phyloP scores from a whole-genome alignment of 2,329 filamentous ascomycete species.

The Fusarium fujikuroi region DNA sequence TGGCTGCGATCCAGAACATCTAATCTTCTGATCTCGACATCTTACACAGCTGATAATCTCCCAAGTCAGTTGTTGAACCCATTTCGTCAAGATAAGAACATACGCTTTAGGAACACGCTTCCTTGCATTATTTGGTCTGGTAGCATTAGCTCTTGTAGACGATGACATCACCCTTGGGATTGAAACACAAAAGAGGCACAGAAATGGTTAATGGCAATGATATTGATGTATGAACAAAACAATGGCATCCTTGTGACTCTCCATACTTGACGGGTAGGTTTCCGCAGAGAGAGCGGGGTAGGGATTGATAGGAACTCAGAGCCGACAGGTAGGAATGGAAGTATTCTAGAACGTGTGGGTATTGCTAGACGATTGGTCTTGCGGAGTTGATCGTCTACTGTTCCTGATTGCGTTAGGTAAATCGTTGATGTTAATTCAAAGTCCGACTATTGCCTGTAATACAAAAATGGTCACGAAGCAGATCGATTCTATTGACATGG shows the following conservation, averaged over 20 bases:
- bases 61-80: background rate
- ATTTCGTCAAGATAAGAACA: background rate
- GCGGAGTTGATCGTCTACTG: slow-evolving; percentile 31
- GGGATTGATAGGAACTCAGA: slow-evolving; percentile 4
- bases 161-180: slow-evolving; percentile 7
- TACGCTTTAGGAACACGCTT: slow-evolving; percentile 34
- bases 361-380: slow-evolving; percentile 5
- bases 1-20: slow-evolving; percentile 26
- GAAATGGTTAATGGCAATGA: background rate
- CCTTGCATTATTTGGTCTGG: slow-evolving; percentile 22
- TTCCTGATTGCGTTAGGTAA: slow-evolving; percentile 26
- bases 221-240: slow-evolving; percentile 9
- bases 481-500: background rate
- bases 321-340: slow-evolving; percentile 3
- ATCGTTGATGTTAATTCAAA: background rate
- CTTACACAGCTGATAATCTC: slow-evolving; percentile 23
- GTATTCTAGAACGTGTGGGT: slow-evolving; percentile 23
- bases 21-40: slow-evolving; percentile 37
- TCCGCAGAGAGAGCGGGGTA: slow-evolving; percentile 21
- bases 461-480: background rate
- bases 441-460: background rate
- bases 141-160: slow-evolving; percentile 4
- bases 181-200: background rate
- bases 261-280: background rate
- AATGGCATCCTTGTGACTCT: background rate